Evolutionary conservation across 371 early-diverging fungal species (phyloP), one percentile per base, ranked within the genome.

Genomic region (Mortierella sp.): DNA sequence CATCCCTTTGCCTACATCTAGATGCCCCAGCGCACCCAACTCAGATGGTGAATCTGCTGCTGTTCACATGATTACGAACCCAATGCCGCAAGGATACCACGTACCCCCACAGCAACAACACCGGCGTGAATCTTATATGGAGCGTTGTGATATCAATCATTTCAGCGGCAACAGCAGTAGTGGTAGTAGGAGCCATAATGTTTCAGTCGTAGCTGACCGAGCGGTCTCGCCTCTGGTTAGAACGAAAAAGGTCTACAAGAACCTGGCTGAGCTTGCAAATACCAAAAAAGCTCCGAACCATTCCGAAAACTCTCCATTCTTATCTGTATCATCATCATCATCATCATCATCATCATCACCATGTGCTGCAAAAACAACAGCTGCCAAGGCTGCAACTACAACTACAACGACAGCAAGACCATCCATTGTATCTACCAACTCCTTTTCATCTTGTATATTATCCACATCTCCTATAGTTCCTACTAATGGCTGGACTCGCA

Each of bases 231-330:
- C 75, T 14, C 24, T 75, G 47, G 49, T 66, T 20, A 49, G 75
- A 20, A 75, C 75, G 22, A 68, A 75, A 54, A 64, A 45, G 12
- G 70, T 75, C 10, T 70, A 60, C 62, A 75, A 68, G 68, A 75
- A 75, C 40, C n/a, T 75, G 57, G 65, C 64, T 2, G 69, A 59
- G 43, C 16, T 75, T 47, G 75, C 66, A 52, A 72, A 61, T 3
- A 12, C 40, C 43, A 43, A 22, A 3, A 49, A 35, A 14, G 6
- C 28, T 11, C 26, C 45, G 43, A 47, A 52, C 6, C 9, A 9
- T 35, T 14, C 67, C 18, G 60, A 60, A 60, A 32, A n/a, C 60
- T 37, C 37, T 16, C 1, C 37, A 37, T 37, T 5, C 22, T 26
- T 39, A 37, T 60, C 60, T 22, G 20, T 43, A 43, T 43, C 37